A percentile compares a stretch with the other conserved stretches of the same genome.
Conservation (phyloP, 2,329 filamentous ascomycete species). For the Nemania abortiva region DNA sequence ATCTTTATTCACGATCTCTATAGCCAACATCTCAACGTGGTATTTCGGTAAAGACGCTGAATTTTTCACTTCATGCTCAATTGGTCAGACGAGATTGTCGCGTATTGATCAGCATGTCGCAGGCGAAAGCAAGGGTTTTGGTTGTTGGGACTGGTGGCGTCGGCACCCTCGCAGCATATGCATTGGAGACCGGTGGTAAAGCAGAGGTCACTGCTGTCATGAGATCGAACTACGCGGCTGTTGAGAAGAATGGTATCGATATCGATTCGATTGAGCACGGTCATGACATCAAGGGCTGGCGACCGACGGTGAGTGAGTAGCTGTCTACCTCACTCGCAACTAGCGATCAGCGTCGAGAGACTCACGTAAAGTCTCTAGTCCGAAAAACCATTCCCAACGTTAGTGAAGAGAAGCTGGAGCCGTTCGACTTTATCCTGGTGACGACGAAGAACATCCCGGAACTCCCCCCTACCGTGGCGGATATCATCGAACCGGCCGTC, state of each 20-base stretch:
- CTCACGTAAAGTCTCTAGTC: slow-evolving; percentile 52
- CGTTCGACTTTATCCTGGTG: slow-evolving; percentile 68
- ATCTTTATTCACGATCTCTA: too few relatives aligned
- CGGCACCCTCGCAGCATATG: slow-evolving; percentile 67
- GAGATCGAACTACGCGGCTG: slow-evolving; percentile 66
- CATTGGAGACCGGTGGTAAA: slow-evolving; percentile 62
- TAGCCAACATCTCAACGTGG: too few relatives aligned
- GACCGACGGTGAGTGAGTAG: slow-evolving; percentile 57
- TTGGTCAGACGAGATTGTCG: neutral
- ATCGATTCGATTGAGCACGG: slow-evolving; percentile 70
- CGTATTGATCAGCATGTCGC: slow-evolving; percentile 29
- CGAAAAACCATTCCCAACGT: slow-evolving; percentile 62
- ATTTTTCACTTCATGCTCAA: neutral
- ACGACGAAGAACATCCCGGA: slow-evolving; percentile 71
- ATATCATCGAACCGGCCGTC: slow-evolving; percentile 65
- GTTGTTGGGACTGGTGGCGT: slow-evolving; percentile 68
- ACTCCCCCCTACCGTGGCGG: slow-evolving; percentile 59
- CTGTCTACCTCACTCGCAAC: neutral
- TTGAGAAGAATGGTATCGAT: slow-evolving; percentile 61
- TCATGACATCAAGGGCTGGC: slow-evolving; percentile 58
- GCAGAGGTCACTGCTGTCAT: slow-evolving; percentile 67
- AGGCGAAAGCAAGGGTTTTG: slow-evolving; percentile 58
- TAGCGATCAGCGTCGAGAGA: neutral
- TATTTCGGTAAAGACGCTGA: too few relatives aligned
- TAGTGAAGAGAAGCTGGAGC: slow-evolving; percentile 41